Conservation (phyloP, 2,329 filamentous ascomycete genomes). For the Scolecobasidium constrictum region DNA sequence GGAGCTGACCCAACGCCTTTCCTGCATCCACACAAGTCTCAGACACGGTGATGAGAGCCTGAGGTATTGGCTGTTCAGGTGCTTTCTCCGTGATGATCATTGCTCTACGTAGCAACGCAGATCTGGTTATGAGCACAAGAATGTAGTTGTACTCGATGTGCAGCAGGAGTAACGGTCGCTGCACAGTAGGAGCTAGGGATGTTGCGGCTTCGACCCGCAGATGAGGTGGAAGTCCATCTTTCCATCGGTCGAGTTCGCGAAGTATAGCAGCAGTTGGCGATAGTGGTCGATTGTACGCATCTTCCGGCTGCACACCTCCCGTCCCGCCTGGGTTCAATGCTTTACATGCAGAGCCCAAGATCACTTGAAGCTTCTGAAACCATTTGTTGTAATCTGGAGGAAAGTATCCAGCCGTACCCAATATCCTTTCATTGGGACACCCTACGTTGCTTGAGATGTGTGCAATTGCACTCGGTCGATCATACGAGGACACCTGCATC, state of each 20-base stretch:
- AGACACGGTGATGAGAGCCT: constrained; percentile 21
- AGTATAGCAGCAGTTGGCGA: constrained; percentile 28
- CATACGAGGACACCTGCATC: constrained; percentile 32
- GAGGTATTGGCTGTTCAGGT: constrained; percentile 14
- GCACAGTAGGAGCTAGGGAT: constrained; percentile 22
- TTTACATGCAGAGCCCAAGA: constrained; percentile 28
- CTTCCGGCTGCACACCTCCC: constrained; percentile 17
- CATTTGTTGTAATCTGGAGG: constrained; percentile 28
- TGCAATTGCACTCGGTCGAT: constrained; percentile 33
- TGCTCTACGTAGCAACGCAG: constrained; percentile 27
- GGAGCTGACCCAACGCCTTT: constrained; percentile 20
- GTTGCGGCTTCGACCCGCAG: constrained; percentile 22
- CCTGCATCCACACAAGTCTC: constrained; percentile 28
- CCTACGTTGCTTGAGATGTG: constrained; percentile 23
- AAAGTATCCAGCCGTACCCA: constrained; percentile 20
- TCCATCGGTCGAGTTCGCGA: constrained; percentile 29
- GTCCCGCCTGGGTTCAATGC: constrained; percentile 23
- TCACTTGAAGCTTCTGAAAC: constrained; percentile 25
- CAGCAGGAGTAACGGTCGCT: constrained; percentile 27
- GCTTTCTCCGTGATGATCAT: constrained; percentile 20
- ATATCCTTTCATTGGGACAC: constrained; percentile 25
- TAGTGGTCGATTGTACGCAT: constrained; percentile 26
- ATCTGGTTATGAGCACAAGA: constrained; percentile 26
- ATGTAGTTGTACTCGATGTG: constrained; percentile 32
- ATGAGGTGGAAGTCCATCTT: constrained; percentile 26